Conservation (phyloP, 2,329 filamentous ascomycete genomes). For the Ilyonectria sp. region DNA sequence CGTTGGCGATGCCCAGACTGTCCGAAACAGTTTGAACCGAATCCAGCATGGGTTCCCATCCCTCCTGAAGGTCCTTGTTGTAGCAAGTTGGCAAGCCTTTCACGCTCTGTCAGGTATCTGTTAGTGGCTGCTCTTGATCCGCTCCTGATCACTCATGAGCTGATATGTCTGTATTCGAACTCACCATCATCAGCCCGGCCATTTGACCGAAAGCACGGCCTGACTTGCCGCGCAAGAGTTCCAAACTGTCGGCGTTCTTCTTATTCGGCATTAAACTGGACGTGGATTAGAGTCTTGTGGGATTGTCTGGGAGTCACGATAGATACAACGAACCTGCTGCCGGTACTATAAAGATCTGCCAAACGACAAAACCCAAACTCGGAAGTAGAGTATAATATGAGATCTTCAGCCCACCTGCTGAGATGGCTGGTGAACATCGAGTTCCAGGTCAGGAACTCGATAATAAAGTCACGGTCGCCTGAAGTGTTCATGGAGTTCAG, state of each 20-base stretch:
- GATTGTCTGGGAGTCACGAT: too few relatives aligned
- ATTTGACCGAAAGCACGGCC: conserved; percentile 86
- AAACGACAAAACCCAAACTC: conserved; percentile 86
- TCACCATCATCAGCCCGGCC: conserved; percentile 78
- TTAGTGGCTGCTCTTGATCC: too few relatives aligned
- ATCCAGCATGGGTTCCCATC: conserved; percentile 82
- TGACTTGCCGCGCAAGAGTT: conserved; percentile 80
- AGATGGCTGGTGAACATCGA: conserved; percentile 85
- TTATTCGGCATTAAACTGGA: conserved; percentile 82
- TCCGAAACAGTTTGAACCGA: conserved; percentile 81
- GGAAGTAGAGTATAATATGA: conserved; percentile 85
- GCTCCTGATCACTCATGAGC: too few relatives aligned
- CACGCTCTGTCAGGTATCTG: neutral
- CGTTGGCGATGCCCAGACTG: conserved; percentile 81
- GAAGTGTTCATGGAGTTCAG: conserved; percentile 85
- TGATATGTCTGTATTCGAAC: neutral
- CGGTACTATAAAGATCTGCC: conserved; percentile 87
- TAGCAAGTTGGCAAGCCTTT: conserved; percentile 79
- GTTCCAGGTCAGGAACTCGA: conserved; percentile 86
- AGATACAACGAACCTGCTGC: conserved; percentile 60
- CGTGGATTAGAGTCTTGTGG: too few relatives aligned
- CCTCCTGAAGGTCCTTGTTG: conserved; percentile 85
- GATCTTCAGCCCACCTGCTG: conserved; percentile 85
- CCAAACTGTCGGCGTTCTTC: conserved; percentile 83
- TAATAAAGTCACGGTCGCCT: conserved; percentile 85